Evolutionary conservation across 2,329 filamentous ascomycete genomes (phyloP).

Genomic region (Pyricularia grisea): DNA sequence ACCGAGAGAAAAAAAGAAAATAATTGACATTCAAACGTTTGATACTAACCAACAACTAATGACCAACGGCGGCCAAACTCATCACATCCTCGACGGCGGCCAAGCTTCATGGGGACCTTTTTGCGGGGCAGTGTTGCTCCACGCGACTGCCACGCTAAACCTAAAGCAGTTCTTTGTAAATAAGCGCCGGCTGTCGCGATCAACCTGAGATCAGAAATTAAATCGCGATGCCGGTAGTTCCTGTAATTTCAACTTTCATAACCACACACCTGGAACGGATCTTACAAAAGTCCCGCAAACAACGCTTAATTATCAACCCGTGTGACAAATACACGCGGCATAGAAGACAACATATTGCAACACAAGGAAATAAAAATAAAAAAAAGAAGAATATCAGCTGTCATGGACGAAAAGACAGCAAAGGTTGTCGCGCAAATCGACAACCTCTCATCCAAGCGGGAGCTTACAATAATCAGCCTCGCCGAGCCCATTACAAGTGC

Average conservation of each 20-base stretch:
- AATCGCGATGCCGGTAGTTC: background rate
- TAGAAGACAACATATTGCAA: background rate
- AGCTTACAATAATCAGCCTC: conserved; percentile 67
- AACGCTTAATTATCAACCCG: background rate
- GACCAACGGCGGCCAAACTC: no score
- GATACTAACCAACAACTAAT: no score
- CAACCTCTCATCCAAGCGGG: conserved; percentile 23
- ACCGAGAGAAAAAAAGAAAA: background rate
- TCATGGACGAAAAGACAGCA: background rate
- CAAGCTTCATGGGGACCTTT: background rate
- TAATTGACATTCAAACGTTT: background rate
- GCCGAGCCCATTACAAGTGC: conserved; percentile 62
- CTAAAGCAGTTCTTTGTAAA: background rate
- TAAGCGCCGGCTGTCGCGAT: background rate
- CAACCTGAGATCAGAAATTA: background rate
- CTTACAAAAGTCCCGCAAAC: background rate
- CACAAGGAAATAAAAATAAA: background rate
- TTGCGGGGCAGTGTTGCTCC: background rate
- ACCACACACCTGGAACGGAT: background rate
- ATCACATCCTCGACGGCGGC: no score
- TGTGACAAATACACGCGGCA: background rate
- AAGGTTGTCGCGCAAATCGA: conserved; percentile 3
- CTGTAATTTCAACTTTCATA: background rate
- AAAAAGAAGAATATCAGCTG: background rate
- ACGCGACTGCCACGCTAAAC: background rate